phyloP scores from a whole-genome alignment of 192 early-diverging fungal species.

The Rhizoclosmatium sp. region DNA sequence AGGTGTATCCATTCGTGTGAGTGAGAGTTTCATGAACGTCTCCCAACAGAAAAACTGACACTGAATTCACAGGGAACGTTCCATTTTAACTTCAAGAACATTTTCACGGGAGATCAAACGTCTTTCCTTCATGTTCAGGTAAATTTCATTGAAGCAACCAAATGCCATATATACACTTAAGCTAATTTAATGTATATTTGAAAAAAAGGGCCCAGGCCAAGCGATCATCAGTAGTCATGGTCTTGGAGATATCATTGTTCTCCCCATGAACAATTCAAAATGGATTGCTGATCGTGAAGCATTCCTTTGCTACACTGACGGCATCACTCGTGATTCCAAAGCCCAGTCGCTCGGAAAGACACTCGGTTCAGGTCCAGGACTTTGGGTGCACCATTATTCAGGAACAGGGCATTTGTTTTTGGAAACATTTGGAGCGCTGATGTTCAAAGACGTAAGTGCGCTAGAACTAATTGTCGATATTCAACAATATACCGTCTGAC shows the following conservation, averaged over 20 bases:
- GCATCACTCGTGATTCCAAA: neutral
- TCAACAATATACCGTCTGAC: neutral
- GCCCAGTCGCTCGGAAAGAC: conserved; percentile 9
- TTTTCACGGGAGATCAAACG: conserved; percentile 6
- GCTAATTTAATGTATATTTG: neutral
- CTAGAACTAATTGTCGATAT: neutral
- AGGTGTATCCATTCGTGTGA: neutral
- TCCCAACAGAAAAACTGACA: too few species aligned
- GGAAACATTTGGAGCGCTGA: conserved; percentile 7
- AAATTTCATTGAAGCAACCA: neutral
- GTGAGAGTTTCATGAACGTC: neutral
- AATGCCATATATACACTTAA: too few species aligned
- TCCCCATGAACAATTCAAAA: neutral
- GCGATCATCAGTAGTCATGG: conserved; percentile 1
- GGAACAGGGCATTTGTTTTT: neutral
- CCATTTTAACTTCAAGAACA: neutral
- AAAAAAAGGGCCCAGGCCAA: conserved; percentile 1
- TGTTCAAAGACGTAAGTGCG: conserved; percentile 7
- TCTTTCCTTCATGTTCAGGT: neutral
- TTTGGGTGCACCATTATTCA: conserved; percentile 8
- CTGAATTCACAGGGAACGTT: conserved; percentile 1
- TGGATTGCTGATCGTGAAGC: conserved; percentile 7
- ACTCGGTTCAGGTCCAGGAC: neutral
- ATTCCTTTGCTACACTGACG: conserved; percentile 4
- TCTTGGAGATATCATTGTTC: conserved; percentile 12